These are phyloP conservation scores for Penicillium pancosmium DNA, from an alignment of 495 filamentous ascomycete species.

Conservation along the genomic window DNA sequence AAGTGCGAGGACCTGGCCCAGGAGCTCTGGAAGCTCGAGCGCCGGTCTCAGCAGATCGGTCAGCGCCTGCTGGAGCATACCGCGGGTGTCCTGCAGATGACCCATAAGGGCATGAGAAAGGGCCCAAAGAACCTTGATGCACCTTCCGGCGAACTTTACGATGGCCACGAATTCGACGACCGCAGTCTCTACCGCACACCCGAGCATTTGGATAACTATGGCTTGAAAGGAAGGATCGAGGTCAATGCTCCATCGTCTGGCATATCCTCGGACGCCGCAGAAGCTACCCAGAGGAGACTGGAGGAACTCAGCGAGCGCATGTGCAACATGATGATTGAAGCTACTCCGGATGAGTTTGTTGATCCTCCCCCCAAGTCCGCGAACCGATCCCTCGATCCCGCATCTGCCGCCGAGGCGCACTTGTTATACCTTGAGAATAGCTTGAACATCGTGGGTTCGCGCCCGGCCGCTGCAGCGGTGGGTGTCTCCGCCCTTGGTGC, in stretches of 20 bases:
- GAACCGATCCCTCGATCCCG: slow-evolving; percentile 22
- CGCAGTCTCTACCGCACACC: slow-evolving; percentile 74
- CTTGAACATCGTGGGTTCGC: slow-evolving; percentile 38
- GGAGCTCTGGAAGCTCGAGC: slow-evolving; percentile 78
- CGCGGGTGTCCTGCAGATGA: slow-evolving; percentile 85
- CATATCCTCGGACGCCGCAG: slow-evolving; percentile 37
- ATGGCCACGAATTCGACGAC: slow-evolving; percentile 73
- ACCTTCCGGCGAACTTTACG: slow-evolving; percentile 67
- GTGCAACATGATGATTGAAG: slow-evolving; percentile 64
- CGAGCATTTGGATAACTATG: slow-evolving; percentile 64
- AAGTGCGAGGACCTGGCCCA: slow-evolving; percentile 85
- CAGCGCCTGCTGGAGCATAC: slow-evolving; percentile 82
- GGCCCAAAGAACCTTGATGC: slow-evolving; percentile 51
- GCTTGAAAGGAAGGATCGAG: slow-evolving; percentile 29
- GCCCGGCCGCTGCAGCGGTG: slow-evolving; percentile 1
- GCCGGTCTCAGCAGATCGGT: slow-evolving; percentile 69
- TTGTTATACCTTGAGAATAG: slow-evolving; percentile 55
- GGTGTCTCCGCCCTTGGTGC: not conserved
- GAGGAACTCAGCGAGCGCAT: slow-evolving; percentile 73
- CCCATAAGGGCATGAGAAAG: slow-evolving; percentile 68
- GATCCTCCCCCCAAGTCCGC: slow-evolving; percentile 37
- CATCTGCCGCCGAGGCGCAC: slow-evolving; percentile 45
- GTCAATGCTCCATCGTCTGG: slow-evolving; percentile 22
- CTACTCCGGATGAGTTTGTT: slow-evolving; percentile 50
- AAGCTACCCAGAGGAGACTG: slow-evolving; percentile 68